These are phyloP conservation scores for Podospora pseudocomata DNA, from an alignment of 495 filamentous ascomycete species.

Conservation along the genomic window DNA sequence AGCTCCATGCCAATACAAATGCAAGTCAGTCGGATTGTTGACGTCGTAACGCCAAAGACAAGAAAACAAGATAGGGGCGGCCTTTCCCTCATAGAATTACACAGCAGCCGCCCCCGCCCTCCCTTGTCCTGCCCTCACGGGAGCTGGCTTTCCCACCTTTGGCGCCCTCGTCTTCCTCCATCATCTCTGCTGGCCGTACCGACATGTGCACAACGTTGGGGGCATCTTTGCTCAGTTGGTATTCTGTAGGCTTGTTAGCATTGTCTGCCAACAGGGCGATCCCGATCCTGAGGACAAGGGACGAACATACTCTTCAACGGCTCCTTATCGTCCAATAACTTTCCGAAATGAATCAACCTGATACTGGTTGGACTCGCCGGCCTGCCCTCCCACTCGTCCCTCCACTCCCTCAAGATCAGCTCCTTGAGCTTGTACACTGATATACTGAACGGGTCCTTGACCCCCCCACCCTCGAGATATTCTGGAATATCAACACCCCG, in stretches of 20 bases:
- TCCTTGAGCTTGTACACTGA: constrained; percentile 91
- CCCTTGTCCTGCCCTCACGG: constrained; percentile 57
- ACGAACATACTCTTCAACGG: constrained; percentile 52
- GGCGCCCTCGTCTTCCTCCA: constrained; percentile 75
- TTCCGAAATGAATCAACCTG: constrained; percentile 82
- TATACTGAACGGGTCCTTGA: constrained; percentile 76
- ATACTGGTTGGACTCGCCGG: constrained; percentile 81
- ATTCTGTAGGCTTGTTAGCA: constrained; percentile 52
- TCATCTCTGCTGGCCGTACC: constrained; percentile 79
- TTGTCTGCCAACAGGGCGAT: neutral
- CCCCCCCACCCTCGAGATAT: constrained; percentile 42
- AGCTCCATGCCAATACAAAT: neutral
- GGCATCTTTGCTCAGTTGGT: constrained; percentile 64
- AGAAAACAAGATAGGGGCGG: neutral
- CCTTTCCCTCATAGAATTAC: constrained; percentile 59
- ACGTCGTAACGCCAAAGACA: neutral
- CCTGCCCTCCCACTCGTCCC: constrained; percentile 82
- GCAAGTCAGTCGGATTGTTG: neutral
- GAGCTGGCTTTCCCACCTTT: constrained; percentile 64
- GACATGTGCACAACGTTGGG: constrained; percentile 93
- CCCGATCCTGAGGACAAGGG: neutral
- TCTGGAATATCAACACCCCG: constrained; percentile 70
- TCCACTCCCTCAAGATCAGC: constrained; percentile 85
- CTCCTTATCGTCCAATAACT: constrained; percentile 81
- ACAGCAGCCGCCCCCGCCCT: constrained; percentile 70